Base-by-base conservation (phyloP, 2,329 filamentous ascomycete species). In the Fusarium concolor region DNA sequence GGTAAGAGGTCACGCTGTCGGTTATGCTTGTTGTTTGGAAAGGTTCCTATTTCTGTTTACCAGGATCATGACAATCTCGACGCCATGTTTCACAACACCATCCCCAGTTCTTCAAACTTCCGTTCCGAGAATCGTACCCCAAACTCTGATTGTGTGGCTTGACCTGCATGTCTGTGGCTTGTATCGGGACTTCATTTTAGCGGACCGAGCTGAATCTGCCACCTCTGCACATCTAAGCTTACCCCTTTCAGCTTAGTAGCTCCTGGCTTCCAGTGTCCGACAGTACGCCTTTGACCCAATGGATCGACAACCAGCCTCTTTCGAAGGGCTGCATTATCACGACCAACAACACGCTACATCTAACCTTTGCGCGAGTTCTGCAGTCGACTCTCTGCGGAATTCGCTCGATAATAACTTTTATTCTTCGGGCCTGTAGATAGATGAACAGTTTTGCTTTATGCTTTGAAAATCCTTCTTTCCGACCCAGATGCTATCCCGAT, bases 111-210 rank as follows among this genome's bases (percentile, higher is more conserved):
- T 6, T 24, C 22, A 24, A 24, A 24, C 22, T 6, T 24, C 22
- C 22, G 15, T 33, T 28, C n/a, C 33, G 10, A 29, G 18, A 29
- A 15, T 42, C 20, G 20, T 54, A 17, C 12, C 14, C 17, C 5
- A 26, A 14, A 10, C 17, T 12, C 20, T 31, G 33, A 26, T 28
- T 11, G n/a, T 62, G 67, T 64, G 67, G 67, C 67, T 50, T 17
- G n/a, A n/a, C 11, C 28, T 37, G 6, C 4, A 18, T 2, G 14
- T 3, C 8, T 67, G 67, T 67, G 58, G 62, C 62, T 63, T 33
- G 28, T 37, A 12, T 33, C 68, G 68, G 68, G 55, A 47, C 57
- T 71, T 71, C 56, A 67, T 71, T 71, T 52, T 71, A 71, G 68
- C 68, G 68, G 55, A 46, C 68, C 65, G 62, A 67, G 43, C 10